These are phyloP conservation scores for Apium graveolens DNA, from an alignment of 129 eudicot species.

Conservation along the genomic window DNA sequence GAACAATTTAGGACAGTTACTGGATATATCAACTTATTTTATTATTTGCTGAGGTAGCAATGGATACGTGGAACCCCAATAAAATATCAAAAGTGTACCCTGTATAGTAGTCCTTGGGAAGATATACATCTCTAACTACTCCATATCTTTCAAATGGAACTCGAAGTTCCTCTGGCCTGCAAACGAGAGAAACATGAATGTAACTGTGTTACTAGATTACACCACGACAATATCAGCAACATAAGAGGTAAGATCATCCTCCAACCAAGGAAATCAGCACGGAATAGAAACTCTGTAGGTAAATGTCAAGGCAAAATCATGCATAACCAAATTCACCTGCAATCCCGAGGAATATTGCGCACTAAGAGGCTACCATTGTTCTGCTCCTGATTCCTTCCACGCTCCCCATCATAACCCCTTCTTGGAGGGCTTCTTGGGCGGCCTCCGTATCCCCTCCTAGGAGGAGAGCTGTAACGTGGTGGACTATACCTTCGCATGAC, in stretches of 20 bases:
- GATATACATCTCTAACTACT: conserved; percentile 62
- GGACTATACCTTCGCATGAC: conserved; percentile 65
- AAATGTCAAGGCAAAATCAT: neutral
- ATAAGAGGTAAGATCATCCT: neutral
- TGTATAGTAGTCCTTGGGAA: conserved; percentile 63
- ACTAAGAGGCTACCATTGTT: conserved; percentile 63
- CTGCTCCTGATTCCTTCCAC: conserved; percentile 56
- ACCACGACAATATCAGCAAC: neutral
- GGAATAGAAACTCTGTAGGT: neutral
- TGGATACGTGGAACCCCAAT: neutral
- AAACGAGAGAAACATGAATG: neutral
- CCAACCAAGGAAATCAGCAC: neutral
- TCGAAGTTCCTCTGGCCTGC: conserved; percentile 71
- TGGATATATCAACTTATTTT: neutral
- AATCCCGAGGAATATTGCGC: conserved; percentile 54
- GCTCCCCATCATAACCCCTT: conserved; percentile 49
- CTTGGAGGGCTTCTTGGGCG: conserved; percentile 60
- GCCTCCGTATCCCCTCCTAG: conserved; percentile 55
- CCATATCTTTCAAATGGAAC: conserved; percentile 73
- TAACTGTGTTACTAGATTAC: neutral
- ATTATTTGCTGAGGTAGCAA: neutral
- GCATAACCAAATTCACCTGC: conserved; percentile 34
- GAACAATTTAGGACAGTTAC: neutral
- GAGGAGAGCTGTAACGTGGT: conserved; percentile 49
- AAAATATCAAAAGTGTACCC: conserved; percentile 32